Percentiles rank a stretch among this genome's conserved stretches.
phyloP scores from a whole-genome alignment of 2,329 filamentous ascomycete genomes.

The Emergomyces orientalis region DNA sequence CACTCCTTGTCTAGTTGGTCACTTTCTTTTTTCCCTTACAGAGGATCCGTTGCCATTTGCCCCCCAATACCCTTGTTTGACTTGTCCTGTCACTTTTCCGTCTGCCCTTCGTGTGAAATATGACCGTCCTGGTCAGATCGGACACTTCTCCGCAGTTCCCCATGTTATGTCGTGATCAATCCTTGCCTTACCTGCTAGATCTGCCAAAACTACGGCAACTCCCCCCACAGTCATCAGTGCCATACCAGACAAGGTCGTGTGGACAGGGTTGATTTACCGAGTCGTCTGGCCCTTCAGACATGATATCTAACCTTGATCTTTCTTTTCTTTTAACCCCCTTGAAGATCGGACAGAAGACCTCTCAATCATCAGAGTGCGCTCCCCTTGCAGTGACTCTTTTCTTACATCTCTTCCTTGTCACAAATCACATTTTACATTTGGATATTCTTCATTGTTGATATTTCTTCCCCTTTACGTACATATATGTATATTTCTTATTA shows the following conservation, averaged over 20 bases:
- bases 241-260: not conserved
- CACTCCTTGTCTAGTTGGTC: not conserved
- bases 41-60: not conserved
- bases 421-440: not conserved
- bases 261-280: conserved; percentile 2
- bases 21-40: not conserved
- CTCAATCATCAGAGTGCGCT: not conserved
- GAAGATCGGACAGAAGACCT: conserved; percentile 1
- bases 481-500: not conserved
- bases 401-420: not conserved
- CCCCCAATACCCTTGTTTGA: not conserved
- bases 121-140: not conserved
- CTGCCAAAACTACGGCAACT: not conserved
- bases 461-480: not conserved
- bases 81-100: not conserved
- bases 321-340: not conserved
- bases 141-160: not conserved
- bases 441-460: not conserved
- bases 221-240: not conserved
- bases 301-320: not conserved
- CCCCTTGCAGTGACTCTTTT: conserved; percentile 2
- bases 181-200: conserved; percentile 1
- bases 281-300: conserved; percentile 1
- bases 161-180: not conserved
- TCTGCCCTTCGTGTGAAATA: not conserved